These are phyloP conservation scores for Rosa chinensis DNA, from an alignment of 306 rosid genomes.

Conservation along the genomic window DNA sequence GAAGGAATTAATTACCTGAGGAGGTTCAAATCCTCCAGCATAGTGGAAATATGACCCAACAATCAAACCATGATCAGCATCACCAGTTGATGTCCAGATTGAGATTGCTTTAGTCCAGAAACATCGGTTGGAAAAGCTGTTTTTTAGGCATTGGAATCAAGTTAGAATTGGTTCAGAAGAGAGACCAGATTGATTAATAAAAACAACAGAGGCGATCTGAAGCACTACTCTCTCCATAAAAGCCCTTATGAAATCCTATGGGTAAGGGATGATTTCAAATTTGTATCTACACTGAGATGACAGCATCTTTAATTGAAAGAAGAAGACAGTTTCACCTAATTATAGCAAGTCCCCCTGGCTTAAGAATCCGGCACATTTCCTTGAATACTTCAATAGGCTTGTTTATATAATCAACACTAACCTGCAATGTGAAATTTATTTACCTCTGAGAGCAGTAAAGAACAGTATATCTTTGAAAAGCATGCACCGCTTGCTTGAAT, in stretches of 20 bases:
- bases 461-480: neutral
- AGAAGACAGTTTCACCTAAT: slow-evolving; percentile 47
- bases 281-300: neutral
- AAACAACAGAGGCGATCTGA: neutral
- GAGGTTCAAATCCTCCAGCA: slow-evolving; percentile 79
- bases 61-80: slow-evolving; percentile 70
- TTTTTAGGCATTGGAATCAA: neutral
- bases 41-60: slow-evolving; percentile 82
- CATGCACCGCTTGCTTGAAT: neutral
- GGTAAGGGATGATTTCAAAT: neutral
- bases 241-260: neutral
- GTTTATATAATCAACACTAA: slow-evolving; percentile 77
- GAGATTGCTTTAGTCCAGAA: slow-evolving; percentile 79
- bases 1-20: slow-evolving; percentile 50
- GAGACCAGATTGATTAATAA: neutral
- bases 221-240: neutral
- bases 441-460: neutral
- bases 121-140: slow-evolving; percentile 81
- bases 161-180: slow-evolving; percentile 16
- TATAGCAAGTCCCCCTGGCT: slow-evolving; percentile 79
- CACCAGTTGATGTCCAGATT: slow-evolving; percentile 83
- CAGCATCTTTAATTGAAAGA: neutral
- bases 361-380: slow-evolving; percentile 67
- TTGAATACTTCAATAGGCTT: slow-evolving; percentile 73
- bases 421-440: slow-evolving; percentile 40